phyloP scores from a whole-genome alignment of 768 basidiomycete genomes.

The Mycena floridula region DNA sequence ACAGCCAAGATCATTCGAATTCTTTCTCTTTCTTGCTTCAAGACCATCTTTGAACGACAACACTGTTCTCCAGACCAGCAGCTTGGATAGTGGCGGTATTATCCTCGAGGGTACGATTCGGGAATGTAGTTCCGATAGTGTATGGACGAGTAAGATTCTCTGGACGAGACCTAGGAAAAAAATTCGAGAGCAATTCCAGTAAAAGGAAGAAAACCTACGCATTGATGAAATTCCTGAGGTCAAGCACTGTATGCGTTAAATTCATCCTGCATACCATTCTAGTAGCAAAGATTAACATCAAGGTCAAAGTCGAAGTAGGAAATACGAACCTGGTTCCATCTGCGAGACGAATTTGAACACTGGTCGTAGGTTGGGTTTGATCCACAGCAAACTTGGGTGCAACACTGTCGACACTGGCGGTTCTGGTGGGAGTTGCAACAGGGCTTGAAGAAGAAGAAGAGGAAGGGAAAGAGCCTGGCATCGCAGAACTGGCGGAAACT shows the following conservation, averaged over 20 bases:
- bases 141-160: slow-evolving; percentile 59
- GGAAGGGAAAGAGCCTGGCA: slow-evolving; percentile 60
- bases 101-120: slow-evolving; percentile 66
- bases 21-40: slow-evolving; percentile 17
- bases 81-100: slow-evolving; percentile 58
- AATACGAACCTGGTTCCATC: slow-evolving; percentile 69
- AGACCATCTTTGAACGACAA: slow-evolving; percentile 78
- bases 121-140: slow-evolving; percentile 86
- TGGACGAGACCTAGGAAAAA: slow-evolving; percentile 53
- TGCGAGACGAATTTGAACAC: slow-evolving; percentile 83
- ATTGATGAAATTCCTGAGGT: slow-evolving; percentile 84
- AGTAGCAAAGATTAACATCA: slow-evolving; percentile 2
- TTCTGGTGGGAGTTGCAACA: slow-evolving; percentile 12
- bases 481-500: slow-evolving; percentile 17
- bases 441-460: slow-evolving; percentile 16
- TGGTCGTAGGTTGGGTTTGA: slow-evolving; percentile 74
- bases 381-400: slow-evolving; percentile 76
- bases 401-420: slow-evolving; percentile 27
- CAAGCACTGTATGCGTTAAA: slow-evolving; percentile 79
- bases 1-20: background rate
- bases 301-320: background rate
- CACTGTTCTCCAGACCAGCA: slow-evolving; percentile 73
- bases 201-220: slow-evolving; percentile 50
- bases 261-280: slow-evolving; percentile 88
- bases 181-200: background rate